These are phyloP conservation scores for Phytophthora hibernalis DNA, from an alignment of 352 stramenopile genomes.

Conservation along the genomic window DNA sequence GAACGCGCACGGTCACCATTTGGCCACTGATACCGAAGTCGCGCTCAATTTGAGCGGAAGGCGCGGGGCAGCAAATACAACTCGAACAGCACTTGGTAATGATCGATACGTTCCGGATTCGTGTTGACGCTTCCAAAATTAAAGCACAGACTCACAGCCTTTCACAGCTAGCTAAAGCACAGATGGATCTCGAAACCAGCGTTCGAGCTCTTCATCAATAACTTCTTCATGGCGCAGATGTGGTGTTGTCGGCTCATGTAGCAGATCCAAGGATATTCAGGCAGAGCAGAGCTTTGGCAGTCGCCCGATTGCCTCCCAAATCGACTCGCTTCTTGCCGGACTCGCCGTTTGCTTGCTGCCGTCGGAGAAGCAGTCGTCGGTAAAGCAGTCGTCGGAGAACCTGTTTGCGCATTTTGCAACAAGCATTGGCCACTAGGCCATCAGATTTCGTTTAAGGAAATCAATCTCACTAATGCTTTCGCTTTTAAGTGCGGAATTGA, in stretches of 20 bases:
- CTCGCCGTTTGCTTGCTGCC: no score
- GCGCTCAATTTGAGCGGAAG: conserved; percentile 11
- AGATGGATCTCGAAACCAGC: conserved; percentile 2
- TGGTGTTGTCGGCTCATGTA: neutral
- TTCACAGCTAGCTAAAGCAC: neutral
- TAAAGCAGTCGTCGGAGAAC: neutral
- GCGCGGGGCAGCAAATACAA: conserved; percentile 9
- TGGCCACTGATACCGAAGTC: conserved; percentile 8
- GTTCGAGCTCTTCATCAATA: conserved; percentile 14
- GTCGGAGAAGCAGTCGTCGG: no score
- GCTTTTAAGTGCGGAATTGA: conserved; percentile 10
- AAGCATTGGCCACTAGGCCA: no score
- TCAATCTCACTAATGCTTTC: conserved; percentile 18
- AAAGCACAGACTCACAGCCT: conserved; percentile 1
- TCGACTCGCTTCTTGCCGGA: no score
- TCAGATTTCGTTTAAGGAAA: neutral
- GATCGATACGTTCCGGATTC: no score
- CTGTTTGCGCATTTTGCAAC: no score
- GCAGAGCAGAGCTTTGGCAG: no score
- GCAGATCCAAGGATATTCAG: no score
- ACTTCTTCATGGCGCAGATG: conserved; percentile 1
- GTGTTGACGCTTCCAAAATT: conserved; percentile 15
- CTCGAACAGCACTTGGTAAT: conserved; percentile 2
- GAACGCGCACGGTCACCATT: conserved; percentile 10
- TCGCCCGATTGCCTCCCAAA: no score